These are phyloP conservation scores for Isatis tinctoria DNA, from an alignment of 345 rosid species.

Conservation along the genomic window DNA sequence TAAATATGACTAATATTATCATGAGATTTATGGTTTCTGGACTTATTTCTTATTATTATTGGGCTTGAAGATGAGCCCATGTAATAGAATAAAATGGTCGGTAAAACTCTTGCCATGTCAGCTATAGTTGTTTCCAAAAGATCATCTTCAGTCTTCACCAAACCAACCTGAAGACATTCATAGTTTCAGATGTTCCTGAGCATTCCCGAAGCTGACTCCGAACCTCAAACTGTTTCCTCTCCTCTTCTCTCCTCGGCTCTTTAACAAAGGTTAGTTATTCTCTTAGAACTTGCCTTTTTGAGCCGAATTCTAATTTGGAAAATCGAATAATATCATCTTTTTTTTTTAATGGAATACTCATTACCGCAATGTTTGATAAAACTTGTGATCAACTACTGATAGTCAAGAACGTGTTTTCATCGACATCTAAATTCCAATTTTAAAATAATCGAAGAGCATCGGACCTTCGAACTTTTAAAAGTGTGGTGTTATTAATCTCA, in stretches of 20 bases:
- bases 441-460: background rate
- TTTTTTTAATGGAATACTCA: background rate
- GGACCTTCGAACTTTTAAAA: background rate
- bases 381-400: background rate
- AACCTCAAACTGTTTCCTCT: background rate
- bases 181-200: background rate
- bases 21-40: background rate
- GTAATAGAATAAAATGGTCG: background rate
- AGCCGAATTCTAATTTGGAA: background rate
- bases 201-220: conserved; percentile 12
- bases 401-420: background rate
- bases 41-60: background rate
- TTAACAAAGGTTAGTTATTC: conserved; percentile 11
- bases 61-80: conserved; percentile 16
- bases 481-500: background rate
- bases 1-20: background rate
- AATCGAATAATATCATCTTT: background rate
- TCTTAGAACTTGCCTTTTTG: background rate
- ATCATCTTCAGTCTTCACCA: conserved; percentile 23
- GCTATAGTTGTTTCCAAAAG: background rate
- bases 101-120: conserved; percentile 21
- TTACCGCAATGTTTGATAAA: background rate
- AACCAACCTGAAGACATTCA: background rate
- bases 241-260: background rate
- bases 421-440: background rate